Evolutionary conservation across 768 basidiomycete genomes (phyloP), one percentile per base, ranked within the genome.

Genomic region (Leccinellum albellum): DNA sequence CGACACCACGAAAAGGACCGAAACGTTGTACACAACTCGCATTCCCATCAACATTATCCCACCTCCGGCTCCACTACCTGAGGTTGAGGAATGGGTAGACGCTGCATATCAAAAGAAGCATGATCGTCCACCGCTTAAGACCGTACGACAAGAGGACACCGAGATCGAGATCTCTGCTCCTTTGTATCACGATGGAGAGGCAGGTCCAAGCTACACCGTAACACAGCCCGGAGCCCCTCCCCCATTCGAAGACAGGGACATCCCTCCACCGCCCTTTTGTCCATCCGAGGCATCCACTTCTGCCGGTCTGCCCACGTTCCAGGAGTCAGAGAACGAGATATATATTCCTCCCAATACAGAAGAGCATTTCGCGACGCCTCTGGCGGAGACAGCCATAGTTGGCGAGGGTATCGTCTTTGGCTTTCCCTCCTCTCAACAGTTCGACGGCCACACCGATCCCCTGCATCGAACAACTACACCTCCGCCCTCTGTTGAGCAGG

Each of bases 101-200:
- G 79, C 78, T 29, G 89, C 88, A 7, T 94, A 94, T 70, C 85
- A 83, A 64, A 94, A 94, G 78, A 94, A 94, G 69, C 91, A 93
- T 63, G 91, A 94, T 64, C 80, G 82, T 3, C 91, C 91, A 7
- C 91, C 91, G 2, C 69, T 78, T 3, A 82, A 76, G 65, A 94
- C 91, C 0, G 79, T 84, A 35, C 77, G 91, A 52, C 73, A 80
- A 35, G 89, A 90, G 54, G 91, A 92, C 51, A 57, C 60, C 15
- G 89, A 91, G 33, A 64, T 74, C 32, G 89, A 91, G 33, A 62
- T 74, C 23, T 75, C 76, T 3, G 82, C 81, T 10, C 89, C 88
- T 44, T 78, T 79, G 64, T 90, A 89, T 67, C 82, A 84, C 15
- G 83, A 82, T 64, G 83, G 83, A 58, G 83, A 84, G 67, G 87